phyloP scores from a whole-genome alignment of 805 yeast genomes.

The Jamesozyma gamospora region DNA sequence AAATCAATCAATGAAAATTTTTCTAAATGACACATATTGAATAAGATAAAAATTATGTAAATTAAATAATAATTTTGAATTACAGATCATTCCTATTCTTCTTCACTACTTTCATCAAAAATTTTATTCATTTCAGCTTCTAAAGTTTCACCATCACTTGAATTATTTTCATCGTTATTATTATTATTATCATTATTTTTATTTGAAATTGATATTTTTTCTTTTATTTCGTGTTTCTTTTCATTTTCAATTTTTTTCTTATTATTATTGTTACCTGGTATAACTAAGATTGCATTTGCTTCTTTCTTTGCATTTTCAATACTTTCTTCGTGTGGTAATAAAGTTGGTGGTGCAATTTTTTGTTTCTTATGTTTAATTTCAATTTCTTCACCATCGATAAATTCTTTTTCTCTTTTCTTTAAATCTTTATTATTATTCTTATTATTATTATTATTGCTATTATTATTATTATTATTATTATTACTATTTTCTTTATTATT shows the following conservation, averaged over 20 bases:
- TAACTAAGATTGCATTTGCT: conserved; percentile 23
- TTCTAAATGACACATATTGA: no score
- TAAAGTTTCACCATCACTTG: conserved; percentile 28
- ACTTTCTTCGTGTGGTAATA: conserved; percentile 24
- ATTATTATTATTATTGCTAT: background rate
- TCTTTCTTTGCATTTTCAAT: conserved; percentile 26
- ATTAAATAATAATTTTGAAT: no score
- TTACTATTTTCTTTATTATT: conserved; percentile 2
- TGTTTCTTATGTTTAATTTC: conserved; percentile 13
- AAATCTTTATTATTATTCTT: background rate
- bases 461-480: conserved; percentile 2
- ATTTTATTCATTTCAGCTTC: conserved; percentile 27
- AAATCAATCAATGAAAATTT: no score
- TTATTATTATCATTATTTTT: background rate
- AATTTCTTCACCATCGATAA: conserved; percentile 6
- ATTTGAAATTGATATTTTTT: background rate
- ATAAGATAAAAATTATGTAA: no score
- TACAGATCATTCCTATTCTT: conserved; percentile 17
- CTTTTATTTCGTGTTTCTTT: background rate
- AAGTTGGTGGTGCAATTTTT: conserved; percentile 29
- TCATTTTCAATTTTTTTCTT: background rate
- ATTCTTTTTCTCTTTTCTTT: conserved; percentile 6
- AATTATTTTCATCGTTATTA: conserved; percentile 5
- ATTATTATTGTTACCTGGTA: conserved; percentile 16
- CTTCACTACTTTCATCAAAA: conserved; percentile 25